Evolutionary conservation across 805 yeast species (phyloP).

Genomic region (Candida pini): DNA sequence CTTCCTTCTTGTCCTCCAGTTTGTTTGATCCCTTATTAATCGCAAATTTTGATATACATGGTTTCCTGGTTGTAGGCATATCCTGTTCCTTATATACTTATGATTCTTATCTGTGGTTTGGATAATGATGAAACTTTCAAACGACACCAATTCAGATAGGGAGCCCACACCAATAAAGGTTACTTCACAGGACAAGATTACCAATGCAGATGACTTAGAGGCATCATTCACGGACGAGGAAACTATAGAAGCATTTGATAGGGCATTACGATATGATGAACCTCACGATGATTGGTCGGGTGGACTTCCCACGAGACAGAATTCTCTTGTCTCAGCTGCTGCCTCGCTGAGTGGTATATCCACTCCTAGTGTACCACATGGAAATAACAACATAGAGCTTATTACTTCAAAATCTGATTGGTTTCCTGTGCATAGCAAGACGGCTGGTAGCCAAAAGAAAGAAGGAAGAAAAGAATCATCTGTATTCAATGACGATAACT

Average conservation of each 20-base stretch:
- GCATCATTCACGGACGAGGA: constrained; percentile 21
- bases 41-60: no score
- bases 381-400: constrained; percentile 5
- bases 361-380: not conserved
- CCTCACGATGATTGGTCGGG: constrained; percentile 5
- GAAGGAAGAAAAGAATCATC: constrained; percentile 1
- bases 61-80: no score
- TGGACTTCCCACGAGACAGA: constrained; percentile 6
- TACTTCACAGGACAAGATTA: constrained; percentile 1
- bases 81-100: no score
- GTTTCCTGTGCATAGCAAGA: constrained; percentile 6
- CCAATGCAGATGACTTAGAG: constrained; percentile 17
- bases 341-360: not conserved
- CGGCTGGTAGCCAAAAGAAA: constrained; percentile 2
- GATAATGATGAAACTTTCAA: no score
- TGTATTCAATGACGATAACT: constrained; percentile 12
- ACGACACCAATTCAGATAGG: not conserved
- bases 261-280: constrained; percentile 33
- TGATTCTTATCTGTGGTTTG: no score
- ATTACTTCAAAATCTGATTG: constrained; percentile 9
- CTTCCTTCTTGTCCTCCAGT: no score
- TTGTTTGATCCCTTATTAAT: no score
- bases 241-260: constrained; percentile 31
- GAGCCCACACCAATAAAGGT: not conserved
- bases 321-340: constrained; percentile 3